phyloP scores from a whole-genome alignment of 805 yeast species.

The Suhomyces vadensis region DNA sequence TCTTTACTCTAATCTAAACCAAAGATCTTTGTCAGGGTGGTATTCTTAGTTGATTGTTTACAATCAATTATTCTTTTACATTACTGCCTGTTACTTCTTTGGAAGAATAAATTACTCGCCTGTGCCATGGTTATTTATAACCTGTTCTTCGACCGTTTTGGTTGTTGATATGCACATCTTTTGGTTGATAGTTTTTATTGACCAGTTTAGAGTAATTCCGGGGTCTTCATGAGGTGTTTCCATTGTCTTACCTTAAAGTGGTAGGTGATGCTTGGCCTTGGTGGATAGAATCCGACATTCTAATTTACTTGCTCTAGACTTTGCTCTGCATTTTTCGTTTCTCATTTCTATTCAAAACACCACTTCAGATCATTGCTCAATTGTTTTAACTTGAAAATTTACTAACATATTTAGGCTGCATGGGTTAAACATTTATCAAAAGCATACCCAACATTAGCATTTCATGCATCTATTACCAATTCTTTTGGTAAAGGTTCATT shows the following conservation, averaged over 20 bases:
- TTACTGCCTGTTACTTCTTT: constrained; percentile 94
- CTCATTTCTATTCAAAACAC: not conserved
- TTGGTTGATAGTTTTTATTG: constrained; percentile 39
- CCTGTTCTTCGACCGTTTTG: constrained; percentile 43
- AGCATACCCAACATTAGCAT: constrained; percentile 91
- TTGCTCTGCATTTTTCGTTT: constrained; percentile 1
- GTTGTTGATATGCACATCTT: constrained; percentile 36
- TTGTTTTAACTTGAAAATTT: not conserved
- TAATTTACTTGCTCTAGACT: no score
- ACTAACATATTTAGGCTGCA: constrained; percentile 73
- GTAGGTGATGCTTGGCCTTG: constrained; percentile 42
- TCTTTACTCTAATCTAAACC: constrained; percentile 41
- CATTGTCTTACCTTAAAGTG: not conserved
- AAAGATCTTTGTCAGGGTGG: constrained; percentile 85
- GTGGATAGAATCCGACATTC: constrained; percentile 86
- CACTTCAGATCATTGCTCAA: not conserved
- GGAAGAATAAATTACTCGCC: constrained; percentile 79
- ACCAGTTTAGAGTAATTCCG: constrained; percentile 50
- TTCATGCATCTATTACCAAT: constrained; percentile 96
- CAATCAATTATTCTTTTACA: constrained; percentile 29
- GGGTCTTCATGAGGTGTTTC: constrained; percentile 59
- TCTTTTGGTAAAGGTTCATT: constrained; percentile 97
- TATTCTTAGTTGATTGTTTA: constrained; percentile 32
- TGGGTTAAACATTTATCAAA: constrained; percentile 96
- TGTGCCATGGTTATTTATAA: constrained; percentile 23